Evolutionary conservation across 2,329 filamentous ascomycete genomes (phyloP).

Genomic region (Coniochaeta sp.): DNA sequence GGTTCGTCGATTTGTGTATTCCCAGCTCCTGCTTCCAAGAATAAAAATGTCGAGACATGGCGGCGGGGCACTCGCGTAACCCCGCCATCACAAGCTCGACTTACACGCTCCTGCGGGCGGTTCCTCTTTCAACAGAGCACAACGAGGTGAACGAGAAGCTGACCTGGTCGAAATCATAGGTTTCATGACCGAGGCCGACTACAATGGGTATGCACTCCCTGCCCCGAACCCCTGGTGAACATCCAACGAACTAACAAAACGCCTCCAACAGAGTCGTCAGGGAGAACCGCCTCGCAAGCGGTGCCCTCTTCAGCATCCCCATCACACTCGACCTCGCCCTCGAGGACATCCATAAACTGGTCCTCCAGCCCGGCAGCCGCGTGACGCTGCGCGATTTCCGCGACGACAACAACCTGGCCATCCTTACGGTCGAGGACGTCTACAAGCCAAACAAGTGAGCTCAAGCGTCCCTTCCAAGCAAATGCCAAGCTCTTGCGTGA

Average conservation of each 20-base stretch:
- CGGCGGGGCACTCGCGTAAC: constrained; percentile 15
- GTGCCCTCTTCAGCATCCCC: constrained; percentile 91
- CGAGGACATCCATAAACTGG: constrained; percentile 64
- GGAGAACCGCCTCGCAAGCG: constrained; percentile 78
- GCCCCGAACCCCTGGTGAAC: background rate
- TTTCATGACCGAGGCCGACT: constrained; percentile 97
- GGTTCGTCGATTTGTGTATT: constrained; percentile 48
- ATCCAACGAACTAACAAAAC: constrained; percentile 18
- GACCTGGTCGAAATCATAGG: constrained; percentile 41
- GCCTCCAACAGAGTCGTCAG: constrained; percentile 76
- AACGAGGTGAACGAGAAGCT: background rate
- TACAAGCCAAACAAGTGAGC: constrained; percentile 91
- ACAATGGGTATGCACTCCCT: constrained; percentile 64
- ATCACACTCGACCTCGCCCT: constrained; percentile 85
- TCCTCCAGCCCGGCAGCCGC: constrained; percentile 72
- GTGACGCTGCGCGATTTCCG: constrained; percentile 90
- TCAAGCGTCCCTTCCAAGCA: background rate
- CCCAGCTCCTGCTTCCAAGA: background rate
- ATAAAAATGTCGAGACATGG: constrained; percentile 1
- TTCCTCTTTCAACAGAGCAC: background rate
- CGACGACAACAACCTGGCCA: constrained; percentile 92
- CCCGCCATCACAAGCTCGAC: constrained; percentile 13
- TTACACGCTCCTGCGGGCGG: background rate
- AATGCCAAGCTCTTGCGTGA: constrained; percentile 16
- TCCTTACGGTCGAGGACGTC: constrained; percentile 90